Conservation (phyloP, 352 stramenopile species). For the Phytophthora capsici region DNA sequence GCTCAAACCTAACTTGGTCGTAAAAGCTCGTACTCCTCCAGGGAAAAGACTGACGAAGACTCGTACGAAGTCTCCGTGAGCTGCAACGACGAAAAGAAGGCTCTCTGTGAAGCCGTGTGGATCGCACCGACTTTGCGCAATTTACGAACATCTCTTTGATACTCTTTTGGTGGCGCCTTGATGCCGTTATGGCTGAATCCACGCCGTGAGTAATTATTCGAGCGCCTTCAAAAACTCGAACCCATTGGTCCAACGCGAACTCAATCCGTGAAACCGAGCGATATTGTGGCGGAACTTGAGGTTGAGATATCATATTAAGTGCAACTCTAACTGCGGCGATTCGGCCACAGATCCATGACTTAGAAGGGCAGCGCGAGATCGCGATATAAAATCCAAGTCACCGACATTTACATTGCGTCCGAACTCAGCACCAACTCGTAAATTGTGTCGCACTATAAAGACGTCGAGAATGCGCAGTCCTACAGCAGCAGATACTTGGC, state of each 20-base stretch:
- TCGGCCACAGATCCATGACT: not conserved
- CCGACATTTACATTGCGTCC: not conserved
- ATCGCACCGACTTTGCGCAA: not conserved
- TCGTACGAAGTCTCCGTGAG: not conserved
- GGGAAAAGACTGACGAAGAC: not conserved
- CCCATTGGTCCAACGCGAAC: not conserved
- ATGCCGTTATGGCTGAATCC: not conserved
- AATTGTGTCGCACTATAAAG: not conserved
- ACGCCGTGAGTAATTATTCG: not conserved
- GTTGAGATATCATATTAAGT: not conserved
- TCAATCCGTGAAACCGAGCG: not conserved
- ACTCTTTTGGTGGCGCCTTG: not conserved
- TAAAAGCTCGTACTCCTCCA: not conserved
- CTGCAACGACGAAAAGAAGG: not conserved
- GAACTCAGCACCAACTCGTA: not conserved
- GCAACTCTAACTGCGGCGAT: not conserved
- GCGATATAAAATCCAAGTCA: not conserved
- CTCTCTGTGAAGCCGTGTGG: not conserved
- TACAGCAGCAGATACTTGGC: not conserved
- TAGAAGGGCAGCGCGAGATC: not conserved
- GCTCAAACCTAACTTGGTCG: not conserved
- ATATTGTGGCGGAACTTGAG: not conserved
- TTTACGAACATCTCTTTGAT: not conserved
- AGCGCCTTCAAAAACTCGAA: not conserved
- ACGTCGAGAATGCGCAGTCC: not conserved